Evolutionary conservation across 140 eudicot species (phyloP).

Genomic region (Senecio squalidus): DNA sequence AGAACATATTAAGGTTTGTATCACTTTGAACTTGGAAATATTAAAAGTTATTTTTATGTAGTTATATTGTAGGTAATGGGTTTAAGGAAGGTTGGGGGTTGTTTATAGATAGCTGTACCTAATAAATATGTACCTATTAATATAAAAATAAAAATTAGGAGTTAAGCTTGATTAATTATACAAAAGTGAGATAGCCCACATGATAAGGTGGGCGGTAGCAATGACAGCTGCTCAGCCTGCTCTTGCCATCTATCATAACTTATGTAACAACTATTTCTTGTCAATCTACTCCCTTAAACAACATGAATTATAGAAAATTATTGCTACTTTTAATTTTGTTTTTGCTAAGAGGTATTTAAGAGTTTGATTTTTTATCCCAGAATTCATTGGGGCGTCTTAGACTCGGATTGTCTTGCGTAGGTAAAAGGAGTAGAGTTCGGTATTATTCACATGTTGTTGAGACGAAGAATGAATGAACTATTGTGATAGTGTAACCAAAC

Average conservation of each 20-base stretch:
- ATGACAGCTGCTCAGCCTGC: constrained; percentile 27
- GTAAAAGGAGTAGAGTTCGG: too few relatives aligned
- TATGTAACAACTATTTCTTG: neutral
- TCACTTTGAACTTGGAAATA: too few relatives aligned
- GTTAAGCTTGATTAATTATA: constrained; percentile 18
- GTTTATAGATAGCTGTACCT: constrained; percentile 31
- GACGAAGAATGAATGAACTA: too few relatives aligned
- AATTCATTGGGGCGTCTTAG: too few relatives aligned
- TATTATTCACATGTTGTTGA: too few relatives aligned
- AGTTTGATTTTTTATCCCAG: too few relatives aligned
- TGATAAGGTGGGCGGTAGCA: constrained; percentile 28
- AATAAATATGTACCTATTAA: constrained; percentile 15
- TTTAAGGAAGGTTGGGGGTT: constrained; percentile 18
- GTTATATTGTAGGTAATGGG: neutral
- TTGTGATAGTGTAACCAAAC: too few relatives aligned
- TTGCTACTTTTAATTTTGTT: neutral
- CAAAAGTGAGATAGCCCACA: constrained; percentile 23
- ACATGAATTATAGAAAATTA: neutral
- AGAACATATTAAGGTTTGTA: too few relatives aligned
- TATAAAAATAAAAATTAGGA: constrained; percentile 9
- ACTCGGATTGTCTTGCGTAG: too few relatives aligned
- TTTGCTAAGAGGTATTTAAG: neutral
- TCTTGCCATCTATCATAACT: constrained; percentile 25
- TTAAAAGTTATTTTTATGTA: neutral
- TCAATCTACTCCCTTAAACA: neutral